Base-by-base conservation (phyloP, 1,284 basidiomycete species). In the Puccinia hordei region DNA sequence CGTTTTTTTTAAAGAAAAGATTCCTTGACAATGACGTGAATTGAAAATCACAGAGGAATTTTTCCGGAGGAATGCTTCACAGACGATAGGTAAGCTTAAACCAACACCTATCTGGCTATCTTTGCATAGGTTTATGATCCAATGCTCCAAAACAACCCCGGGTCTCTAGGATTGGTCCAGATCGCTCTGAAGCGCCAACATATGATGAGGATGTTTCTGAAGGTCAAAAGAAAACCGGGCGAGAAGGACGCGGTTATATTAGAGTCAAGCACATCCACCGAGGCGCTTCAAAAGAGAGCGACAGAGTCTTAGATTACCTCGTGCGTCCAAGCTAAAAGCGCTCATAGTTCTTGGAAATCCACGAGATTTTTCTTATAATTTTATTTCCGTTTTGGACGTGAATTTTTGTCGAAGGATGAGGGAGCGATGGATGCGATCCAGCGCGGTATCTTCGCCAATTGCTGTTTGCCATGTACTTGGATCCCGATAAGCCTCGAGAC, bases 361-460 rank as follows among this genome's bases (percentile, higher is more conserved):
- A 8, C 8, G 63, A 24, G 46, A 13, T 66, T 66, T 55, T 55
- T 55, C 6, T 41, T n/a, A 13, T 44, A 15, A n/a, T n/a, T n/a
- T n/a, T n/a, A n/a, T n/a, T n/a, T n/a, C n/a, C 9, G 4, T 44
- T 53, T 65, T 65, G 61, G 10, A 8, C 13, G 35, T 55, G n/a
- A n/a, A 53, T 33, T 10, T 10, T 66, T 27, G 12, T 4, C 2
- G 33, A 61, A 79, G 77, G 77, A 79, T 30, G 77, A 79, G 46
- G 77, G 77, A 35, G 77, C 71, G 13, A 79, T 79, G 77, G 77
- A 79, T 49, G 77, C 77, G 19, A 72, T 79, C 61, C 77, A 79
- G 57, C 65, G 68, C 24, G 77, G 77, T 79, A 53, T 79, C 55
- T 79, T 44, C 49, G 68, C 17, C 66, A 79, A 79, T 72, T 79